Evolutionary conservation across 805 yeast species (phyloP).

Genomic region (Kuraishia hungarica): DNA sequence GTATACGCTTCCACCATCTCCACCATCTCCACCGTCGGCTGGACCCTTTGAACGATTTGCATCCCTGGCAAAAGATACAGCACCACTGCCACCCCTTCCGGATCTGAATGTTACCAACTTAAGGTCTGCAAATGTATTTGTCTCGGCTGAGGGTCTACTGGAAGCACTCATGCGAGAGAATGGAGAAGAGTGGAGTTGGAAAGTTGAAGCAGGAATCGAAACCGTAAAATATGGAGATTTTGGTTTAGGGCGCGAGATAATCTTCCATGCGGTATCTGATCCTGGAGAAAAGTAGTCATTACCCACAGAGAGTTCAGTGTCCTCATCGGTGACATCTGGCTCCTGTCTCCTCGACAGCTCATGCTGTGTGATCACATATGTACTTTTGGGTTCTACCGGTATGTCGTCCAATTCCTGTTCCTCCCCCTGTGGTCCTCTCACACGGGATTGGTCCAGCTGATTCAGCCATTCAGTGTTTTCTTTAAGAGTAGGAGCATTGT

Average conservation of each 20-base stretch:
- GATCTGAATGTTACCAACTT: conserved; percentile 57
- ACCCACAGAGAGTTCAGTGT: conserved; percentile 12
- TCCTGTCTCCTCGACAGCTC: conserved; percentile 7
- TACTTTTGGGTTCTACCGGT: background rate
- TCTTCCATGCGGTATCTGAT: background rate
- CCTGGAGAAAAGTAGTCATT: background rate
- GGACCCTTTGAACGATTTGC: conserved; percentile 85
- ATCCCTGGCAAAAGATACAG: conserved; percentile 78
- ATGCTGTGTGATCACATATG: background rate
- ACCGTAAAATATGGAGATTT: conserved; percentile 16
- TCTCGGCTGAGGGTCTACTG: background rate
- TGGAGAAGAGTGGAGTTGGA: conserved; percentile 27
- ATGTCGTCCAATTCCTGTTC: background rate
- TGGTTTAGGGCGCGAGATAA: background rate
- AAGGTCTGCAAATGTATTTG: conserved; percentile 45
- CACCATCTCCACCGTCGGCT: conserved; percentile 99
- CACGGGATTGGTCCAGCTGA: conserved; percentile 6
- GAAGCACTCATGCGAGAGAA: conserved; percentile 16
- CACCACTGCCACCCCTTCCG: conserved; percentile 88
- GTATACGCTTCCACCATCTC: conserved; percentile 82
- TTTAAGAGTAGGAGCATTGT: conserved; percentile 24
- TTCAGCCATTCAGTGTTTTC: conserved; percentile 25
- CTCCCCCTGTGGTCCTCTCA: background rate
- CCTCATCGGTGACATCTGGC: background rate
- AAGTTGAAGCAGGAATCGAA: conserved; percentile 21